Conservation (phyloP, 805 yeast species). For the Torulaspora microellipsoides region DNA sequence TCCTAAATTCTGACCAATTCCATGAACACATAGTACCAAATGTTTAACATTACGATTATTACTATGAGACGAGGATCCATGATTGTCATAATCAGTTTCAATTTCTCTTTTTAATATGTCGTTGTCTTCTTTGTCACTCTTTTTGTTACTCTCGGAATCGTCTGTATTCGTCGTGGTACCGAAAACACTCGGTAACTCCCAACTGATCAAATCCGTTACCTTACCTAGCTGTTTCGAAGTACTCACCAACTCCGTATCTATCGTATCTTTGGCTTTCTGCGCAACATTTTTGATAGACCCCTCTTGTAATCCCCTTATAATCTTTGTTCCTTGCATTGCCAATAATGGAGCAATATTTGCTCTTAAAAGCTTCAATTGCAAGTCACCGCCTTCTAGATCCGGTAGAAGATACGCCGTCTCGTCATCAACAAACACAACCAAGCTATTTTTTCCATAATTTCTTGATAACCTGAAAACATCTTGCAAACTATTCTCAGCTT, state of each 20-base stretch:
- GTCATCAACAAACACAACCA: constrained; percentile 38
- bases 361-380: constrained; percentile 36
- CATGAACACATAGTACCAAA: constrained; percentile 85
- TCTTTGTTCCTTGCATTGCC: constrained; percentile 45
- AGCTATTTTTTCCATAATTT: constrained; percentile 11
- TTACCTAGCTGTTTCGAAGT: constrained; percentile 18
- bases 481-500: constrained; percentile 10
- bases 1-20: constrained; percentile 88
- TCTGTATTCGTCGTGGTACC: constrained; percentile 1
- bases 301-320: constrained; percentile 36
- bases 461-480: constrained; percentile 14
- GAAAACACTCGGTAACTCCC: constrained; percentile 19
- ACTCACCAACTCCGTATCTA: constrained; percentile 28
- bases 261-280: constrained; percentile 27
- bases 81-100: constrained; percentile 48
- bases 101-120: constrained; percentile 41
- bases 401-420: constrained; percentile 46
- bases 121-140: constrained; percentile 17
- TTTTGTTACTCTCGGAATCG: constrained; percentile 1
- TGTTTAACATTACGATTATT: constrained; percentile 44
- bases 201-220: constrained; percentile 20
- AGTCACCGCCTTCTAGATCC: constrained; percentile 39
- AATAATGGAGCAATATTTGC: constrained; percentile 32
- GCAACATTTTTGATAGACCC: constrained; percentile 7
- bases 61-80: constrained; percentile 33